Evolutionary conservation across 805 yeast genomes (phyloP).

Genomic region (Metschnikowia vanudenii): DNA sequence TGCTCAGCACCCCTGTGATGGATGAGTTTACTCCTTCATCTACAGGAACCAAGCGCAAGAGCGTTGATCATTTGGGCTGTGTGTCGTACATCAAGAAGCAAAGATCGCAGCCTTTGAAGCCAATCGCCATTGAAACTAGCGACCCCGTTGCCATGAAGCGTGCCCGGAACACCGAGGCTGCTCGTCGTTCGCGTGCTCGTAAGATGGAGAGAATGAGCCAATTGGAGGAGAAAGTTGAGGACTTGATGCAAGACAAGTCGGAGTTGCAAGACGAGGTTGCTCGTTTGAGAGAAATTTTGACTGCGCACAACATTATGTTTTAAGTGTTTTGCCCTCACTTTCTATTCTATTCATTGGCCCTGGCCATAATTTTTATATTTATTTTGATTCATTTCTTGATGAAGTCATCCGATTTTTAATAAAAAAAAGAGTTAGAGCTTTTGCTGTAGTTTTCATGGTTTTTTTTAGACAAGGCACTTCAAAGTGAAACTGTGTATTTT

Average conservation of each 20-base stretch:
- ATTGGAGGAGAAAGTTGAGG: constrained; percentile 74
- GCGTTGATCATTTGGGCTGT: constrained; percentile 71
- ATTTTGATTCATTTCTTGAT: not conserved
- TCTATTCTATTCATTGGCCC: too few relatives aligned
- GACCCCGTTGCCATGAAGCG: constrained; percentile 82
- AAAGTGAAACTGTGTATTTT: too few relatives aligned
- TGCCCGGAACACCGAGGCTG: constrained; percentile 97
- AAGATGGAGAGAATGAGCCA: constrained; percentile 85
- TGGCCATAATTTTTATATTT: not conserved
- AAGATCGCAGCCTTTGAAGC: constrained; percentile 67
- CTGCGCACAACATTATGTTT: constrained; percentile 17
- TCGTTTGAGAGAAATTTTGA: constrained; percentile 52
- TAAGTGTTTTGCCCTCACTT: too few relatives aligned
- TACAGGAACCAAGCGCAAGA: constrained; percentile 21
- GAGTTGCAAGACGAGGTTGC: constrained; percentile 61
- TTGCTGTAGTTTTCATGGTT: too few relatives aligned
- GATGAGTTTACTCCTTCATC: constrained; percentile 1
- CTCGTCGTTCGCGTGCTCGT: constrained; percentile 91
- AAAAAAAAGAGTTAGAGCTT: too few relatives aligned
- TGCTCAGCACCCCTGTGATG: constrained; percentile 17
- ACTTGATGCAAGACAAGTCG: constrained; percentile 55
- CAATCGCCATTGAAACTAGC: constrained; percentile 50
- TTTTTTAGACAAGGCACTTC: too few relatives aligned
- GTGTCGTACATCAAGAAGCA: constrained; percentile 77
- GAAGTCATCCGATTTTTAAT: not conserved